Base-by-base conservation (phyloP, 2,329 filamentous ascomycete species). In the Graphium sp. region DNA sequence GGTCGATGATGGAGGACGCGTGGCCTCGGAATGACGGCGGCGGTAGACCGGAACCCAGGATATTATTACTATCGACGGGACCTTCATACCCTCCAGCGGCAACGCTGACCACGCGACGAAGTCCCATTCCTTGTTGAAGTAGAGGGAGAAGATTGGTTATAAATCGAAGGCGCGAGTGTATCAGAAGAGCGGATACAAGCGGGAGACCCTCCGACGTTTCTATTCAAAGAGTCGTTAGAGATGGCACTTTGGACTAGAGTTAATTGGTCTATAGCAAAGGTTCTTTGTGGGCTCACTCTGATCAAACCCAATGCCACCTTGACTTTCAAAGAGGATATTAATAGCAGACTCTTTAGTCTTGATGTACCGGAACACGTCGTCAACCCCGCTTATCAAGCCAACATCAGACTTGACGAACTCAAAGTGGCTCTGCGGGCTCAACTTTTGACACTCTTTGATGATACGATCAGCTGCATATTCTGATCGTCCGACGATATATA, bases 131-230 rank as follows among this genome's bases (percentile, higher is more conserved):
- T 13, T 37, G 40, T 5, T 47, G 44, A 3, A 75, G 52, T 1
- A 60, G 51, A 0, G 69, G 68, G 7, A 72, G 57, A 2, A 75
- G 54, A 29, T 68, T 66, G 23, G 54, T 33, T 15, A 63, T 53
- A 41, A 72, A 66, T 23, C 64, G 62, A 36, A 63, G 56, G 19
- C 68, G 66, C 7, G 60, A 51, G 45, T 74, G 72, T 47, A 61
- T 69, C 20, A 53, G 53, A 15, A 73, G 52, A 5, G 60, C 49
- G 25, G 58, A 50, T 18, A 56, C 51, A 22, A 53, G 52, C 33
- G 66, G 55, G 6, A 75, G 50, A 7, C 61, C 64, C 44, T 75
- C 70, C 1, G 46, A 29, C 0, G 65, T 70, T 31, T 69, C 66
- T 28, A 10, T 4, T 16, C 14, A 16, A n/a, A n/a, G n/a, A n/a